phyloP scores from a whole-genome alignment of 805 yeast species.

The Yamadazyma sp. region DNA sequence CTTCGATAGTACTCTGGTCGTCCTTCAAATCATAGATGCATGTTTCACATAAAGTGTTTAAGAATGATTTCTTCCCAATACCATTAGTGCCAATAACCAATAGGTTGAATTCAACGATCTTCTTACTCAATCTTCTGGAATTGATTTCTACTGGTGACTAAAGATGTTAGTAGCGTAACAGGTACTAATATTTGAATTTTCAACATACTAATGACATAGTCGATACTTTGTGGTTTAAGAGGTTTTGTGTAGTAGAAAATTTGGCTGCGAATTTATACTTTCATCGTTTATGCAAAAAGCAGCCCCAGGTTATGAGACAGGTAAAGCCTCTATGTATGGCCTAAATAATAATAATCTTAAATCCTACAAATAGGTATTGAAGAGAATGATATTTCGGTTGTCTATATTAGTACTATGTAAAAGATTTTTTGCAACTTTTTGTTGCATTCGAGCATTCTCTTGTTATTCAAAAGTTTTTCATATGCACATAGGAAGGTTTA shows the following conservation, averaged over 20 bases:
- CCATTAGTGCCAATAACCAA: slow-evolving; percentile 39
- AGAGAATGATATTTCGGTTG: too few relatives aligned
- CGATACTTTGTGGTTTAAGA: slow-evolving; percentile 1
- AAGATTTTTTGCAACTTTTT: too few relatives aligned
- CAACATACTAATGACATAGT: slow-evolving; percentile 8
- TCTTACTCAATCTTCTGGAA: slow-evolving; percentile 9
- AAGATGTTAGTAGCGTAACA: slow-evolving; percentile 3
- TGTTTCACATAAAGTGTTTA: slow-evolving; percentile 69
- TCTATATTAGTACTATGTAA: too few relatives aligned
- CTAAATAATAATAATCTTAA: too few relatives aligned
- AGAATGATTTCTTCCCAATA: slow-evolving; percentile 66
- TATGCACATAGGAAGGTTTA: too few relatives aligned
- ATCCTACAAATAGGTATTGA: too few relatives aligned
- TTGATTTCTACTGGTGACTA: slow-evolving; percentile 8
- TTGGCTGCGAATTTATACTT: slow-evolving; percentile 2
- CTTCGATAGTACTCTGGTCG: neutral
- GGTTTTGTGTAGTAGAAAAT: neutral
- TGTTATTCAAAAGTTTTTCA: too few relatives aligned
- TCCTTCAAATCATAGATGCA: slow-evolving; percentile 5
- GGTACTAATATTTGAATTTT: neutral
- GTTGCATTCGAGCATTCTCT: too few relatives aligned
- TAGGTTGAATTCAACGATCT: slow-evolving; percentile 19
- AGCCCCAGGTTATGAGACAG: too few relatives aligned
- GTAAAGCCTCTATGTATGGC: too few relatives aligned
- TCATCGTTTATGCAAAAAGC: too few relatives aligned